Evolutionary conservation across 306 rosid species (phyloP).

Genomic region (Quercus dentata): DNA sequence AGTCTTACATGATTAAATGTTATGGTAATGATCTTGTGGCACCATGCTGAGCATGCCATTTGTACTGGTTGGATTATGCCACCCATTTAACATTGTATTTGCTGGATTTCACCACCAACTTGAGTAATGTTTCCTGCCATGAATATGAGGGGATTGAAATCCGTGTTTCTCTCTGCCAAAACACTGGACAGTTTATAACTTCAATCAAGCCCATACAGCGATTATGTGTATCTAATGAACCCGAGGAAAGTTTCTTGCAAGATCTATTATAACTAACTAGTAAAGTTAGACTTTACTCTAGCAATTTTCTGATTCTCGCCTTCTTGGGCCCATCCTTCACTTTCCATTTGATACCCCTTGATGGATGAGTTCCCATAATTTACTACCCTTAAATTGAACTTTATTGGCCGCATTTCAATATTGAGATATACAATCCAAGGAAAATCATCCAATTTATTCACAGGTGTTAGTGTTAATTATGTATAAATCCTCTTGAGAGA

Average conservation of each 20-base stretch:
- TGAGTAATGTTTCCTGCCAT: neutral
- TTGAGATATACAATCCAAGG: neutral
- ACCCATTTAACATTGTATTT: neutral
- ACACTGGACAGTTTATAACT: neutral
- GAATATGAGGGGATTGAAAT: neutral
- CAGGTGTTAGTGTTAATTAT: neutral
- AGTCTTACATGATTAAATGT: neutral
- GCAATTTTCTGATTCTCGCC: too few species aligned
- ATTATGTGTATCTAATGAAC: neutral
- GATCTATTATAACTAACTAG: neutral
- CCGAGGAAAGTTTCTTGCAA: neutral
- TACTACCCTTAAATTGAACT: neutral
- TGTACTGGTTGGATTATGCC: neutral
- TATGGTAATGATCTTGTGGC: neutral
- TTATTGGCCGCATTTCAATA: neutral
- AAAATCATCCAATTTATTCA: neutral
- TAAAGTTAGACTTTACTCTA: neutral
- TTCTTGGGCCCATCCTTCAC: neutral
- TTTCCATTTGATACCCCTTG: neutral
- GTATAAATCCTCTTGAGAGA: neutral
- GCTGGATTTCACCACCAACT: neutral
- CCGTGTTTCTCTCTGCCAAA: neutral
- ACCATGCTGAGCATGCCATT: neutral
- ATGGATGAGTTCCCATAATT: neutral
- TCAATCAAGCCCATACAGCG: constrained; percentile 1